Percentiles rank a stretch among this genome's conserved stretches.
Evolutionary conservation across 371 early-diverging fungal species (phyloP).

Genomic region (Fennellomyces sp.): DNA sequence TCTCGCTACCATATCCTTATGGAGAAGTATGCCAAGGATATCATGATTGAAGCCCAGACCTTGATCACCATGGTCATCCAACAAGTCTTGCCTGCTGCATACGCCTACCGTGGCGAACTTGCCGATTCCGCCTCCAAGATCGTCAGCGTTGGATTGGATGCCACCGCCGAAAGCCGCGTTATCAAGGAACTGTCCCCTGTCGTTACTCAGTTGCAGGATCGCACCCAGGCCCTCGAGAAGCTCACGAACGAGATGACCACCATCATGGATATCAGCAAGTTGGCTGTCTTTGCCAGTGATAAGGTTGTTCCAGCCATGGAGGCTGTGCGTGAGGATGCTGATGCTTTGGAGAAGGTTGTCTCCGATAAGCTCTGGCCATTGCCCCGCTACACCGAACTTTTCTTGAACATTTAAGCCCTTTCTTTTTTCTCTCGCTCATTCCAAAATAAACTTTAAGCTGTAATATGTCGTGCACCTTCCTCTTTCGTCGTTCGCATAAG

Average conservation of each 20-base stretch:
- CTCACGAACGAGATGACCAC: conserved; percentile 59
- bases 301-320: conserved; percentile 75
- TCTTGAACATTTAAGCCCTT: conserved; percentile 70
- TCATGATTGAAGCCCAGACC: conserved; percentile 94
- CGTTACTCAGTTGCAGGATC: conserved; percentile 59
- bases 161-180: conserved; percentile 69
- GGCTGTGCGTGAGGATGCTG: conserved; percentile 71
- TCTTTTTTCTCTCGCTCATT: neutral
- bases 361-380: conserved; percentile 93
- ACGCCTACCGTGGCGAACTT: conserved; percentile 84
- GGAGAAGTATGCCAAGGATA: conserved; percentile 96
- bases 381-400: conserved; percentile 95
- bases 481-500: too few relatives aligned
- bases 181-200: conserved; percentile 73
- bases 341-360: conserved; percentile 78
- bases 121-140: conserved; percentile 72
- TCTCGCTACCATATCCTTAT: conserved; percentile 94
- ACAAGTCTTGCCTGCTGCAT: conserved; percentile 89
- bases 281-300: conserved; percentile 65
- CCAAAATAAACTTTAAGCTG: neutral
- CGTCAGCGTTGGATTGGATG: conserved; percentile 45
- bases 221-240: conserved; percentile 57
- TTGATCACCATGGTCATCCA: conserved; percentile 79
- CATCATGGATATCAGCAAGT: conserved; percentile 64
- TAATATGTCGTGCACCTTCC: neutral